Evolutionary conservation across 1,284 basidiomycete genomes (phyloP).

Genomic region (Ustanciosporium gigantosporum): DNA sequence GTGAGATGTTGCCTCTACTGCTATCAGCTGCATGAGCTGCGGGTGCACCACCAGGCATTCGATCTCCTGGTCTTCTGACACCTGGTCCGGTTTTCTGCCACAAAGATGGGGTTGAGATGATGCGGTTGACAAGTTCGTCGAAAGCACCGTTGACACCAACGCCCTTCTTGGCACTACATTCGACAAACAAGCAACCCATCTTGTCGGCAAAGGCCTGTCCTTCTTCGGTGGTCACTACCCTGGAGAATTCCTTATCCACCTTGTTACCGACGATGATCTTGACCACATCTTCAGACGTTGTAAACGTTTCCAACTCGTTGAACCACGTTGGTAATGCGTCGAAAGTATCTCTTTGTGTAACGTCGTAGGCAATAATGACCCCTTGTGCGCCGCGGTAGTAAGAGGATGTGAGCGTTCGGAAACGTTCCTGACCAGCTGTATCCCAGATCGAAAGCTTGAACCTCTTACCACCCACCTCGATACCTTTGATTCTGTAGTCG

Average conservation of each 20-base stretch:
- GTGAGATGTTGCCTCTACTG: conserved; percentile 43
- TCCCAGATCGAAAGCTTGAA: conserved; percentile 69
- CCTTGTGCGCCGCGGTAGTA: conserved; percentile 94
- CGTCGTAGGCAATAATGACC: conserved; percentile 93
- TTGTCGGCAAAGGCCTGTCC: conserved; percentile 78
- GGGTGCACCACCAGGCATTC: conserved; percentile 58
- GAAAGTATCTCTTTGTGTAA: conserved; percentile 85
- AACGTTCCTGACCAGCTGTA: conserved; percentile 58
- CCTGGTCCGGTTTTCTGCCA: conserved; percentile 50
- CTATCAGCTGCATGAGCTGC: conserved; percentile 44
- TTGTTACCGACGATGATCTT: conserved; percentile 95
- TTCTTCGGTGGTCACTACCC: conserved; percentile 80
- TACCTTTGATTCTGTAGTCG: conserved; percentile 66
- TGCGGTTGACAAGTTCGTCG: conserved; percentile 56
- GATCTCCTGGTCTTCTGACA: conserved; percentile 55
- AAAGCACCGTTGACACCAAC: conserved; percentile 55
- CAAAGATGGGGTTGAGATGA: conserved; percentile 53
- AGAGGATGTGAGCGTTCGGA: conserved; percentile 81
- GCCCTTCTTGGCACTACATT: conserved; percentile 65
- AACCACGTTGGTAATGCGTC: conserved; percentile 91
- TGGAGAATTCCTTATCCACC: conserved; percentile 85
- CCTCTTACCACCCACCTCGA: conserved; percentile 64
- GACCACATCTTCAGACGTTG: conserved; percentile 72
- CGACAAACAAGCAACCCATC: conserved; percentile 82
- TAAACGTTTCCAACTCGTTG: conserved; percentile 90